These are phyloP conservation scores for Aureobasidium namibiae DNA, from an alignment of 2,329 filamentous ascomycete genomes.

Conservation along the genomic window DNA sequence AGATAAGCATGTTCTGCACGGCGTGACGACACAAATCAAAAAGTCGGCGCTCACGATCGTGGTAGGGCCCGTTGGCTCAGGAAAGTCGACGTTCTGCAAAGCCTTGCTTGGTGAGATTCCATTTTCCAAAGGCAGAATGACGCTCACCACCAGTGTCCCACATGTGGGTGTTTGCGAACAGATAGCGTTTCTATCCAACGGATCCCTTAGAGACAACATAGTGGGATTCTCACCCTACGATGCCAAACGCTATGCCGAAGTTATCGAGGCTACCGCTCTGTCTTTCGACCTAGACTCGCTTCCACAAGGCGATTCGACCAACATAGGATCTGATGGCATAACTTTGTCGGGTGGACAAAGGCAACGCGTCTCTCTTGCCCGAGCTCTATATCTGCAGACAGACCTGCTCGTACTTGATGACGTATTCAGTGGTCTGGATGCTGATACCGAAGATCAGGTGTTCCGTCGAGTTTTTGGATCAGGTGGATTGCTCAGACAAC, in stretches of 20 bases:
- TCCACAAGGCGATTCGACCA: conserved; percentile 35
- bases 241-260: conserved; percentile 29
- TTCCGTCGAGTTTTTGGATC: conserved; percentile 39
- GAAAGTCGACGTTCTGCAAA: conserved; percentile 45
- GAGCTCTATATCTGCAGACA: conserved; percentile 44
- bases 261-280: conserved; percentile 29
- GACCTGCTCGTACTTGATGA: conserved; percentile 44
- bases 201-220: conserved; percentile 31
- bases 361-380: conserved; percentile 44
- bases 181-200: conserved; percentile 30
- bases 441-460: conserved; percentile 40
- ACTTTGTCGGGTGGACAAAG: conserved; percentile 46
- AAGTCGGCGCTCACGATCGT: conserved; percentile 39
- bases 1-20: not conserved
- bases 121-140: conserved; percentile 23
- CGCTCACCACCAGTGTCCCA: conserved; percentile 23
- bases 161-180: conserved; percentile 31
- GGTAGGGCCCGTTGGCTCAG: conserved; percentile 44
- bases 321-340: conserved; percentile 44
- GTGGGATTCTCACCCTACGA: conserved; percentile 28
- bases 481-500: conserved; percentile 38
- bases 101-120: conserved; percentile 37
- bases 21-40: not conserved
- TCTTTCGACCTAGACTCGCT: conserved; percentile 33
- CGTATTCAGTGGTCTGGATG: conserved; percentile 45